phyloP scores from a whole-genome alignment of 1,139 yeast genomes.

The Meyerozyma carpophila region DNA sequence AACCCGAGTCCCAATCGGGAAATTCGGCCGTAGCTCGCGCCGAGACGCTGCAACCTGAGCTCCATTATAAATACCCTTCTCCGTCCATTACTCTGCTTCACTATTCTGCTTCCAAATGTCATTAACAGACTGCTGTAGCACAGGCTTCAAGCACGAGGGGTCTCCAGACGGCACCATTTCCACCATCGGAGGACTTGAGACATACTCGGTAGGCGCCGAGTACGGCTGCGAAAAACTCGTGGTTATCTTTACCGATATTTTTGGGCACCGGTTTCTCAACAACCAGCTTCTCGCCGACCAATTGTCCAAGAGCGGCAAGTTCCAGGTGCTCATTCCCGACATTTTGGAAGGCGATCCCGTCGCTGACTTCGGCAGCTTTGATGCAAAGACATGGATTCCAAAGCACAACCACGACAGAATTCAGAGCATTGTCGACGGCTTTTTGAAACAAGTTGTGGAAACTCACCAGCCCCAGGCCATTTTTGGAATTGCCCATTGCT shows the following conservation, averaged over 20 bases:
- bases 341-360: constrained; percentile 16
- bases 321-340: constrained; percentile 15
- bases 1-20: not conserved
- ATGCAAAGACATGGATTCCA: not conserved
- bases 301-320: constrained; percentile 4
- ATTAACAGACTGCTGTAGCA: constrained; percentile 11
- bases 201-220: constrained; percentile 53
- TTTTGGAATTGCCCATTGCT: constrained; percentile 16
- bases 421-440: constrained; percentile 4
- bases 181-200: constrained; percentile 40
- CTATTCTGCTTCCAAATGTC: too few relatives aligned
- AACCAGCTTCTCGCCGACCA: constrained; percentile 18
- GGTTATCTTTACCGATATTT: constrained; percentile 16
- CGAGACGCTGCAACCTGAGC: not conserved
- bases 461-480: constrained; percentile 7
- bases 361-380: not conserved
- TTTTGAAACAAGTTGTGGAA: constrained; percentile 5
- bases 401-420: not conserved
- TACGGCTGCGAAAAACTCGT: constrained; percentile 27
- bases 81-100: not conserved
- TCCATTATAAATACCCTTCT: not conserved
- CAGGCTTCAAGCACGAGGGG: constrained; percentile 40
- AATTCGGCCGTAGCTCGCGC: not conserved
- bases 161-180: constrained; percentile 39
- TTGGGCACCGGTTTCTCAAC: constrained; percentile 15